phyloP scores from a whole-genome alignment of 2,329 filamentous ascomycete genomes.

The Aspergillus brasiliensis region DNA sequence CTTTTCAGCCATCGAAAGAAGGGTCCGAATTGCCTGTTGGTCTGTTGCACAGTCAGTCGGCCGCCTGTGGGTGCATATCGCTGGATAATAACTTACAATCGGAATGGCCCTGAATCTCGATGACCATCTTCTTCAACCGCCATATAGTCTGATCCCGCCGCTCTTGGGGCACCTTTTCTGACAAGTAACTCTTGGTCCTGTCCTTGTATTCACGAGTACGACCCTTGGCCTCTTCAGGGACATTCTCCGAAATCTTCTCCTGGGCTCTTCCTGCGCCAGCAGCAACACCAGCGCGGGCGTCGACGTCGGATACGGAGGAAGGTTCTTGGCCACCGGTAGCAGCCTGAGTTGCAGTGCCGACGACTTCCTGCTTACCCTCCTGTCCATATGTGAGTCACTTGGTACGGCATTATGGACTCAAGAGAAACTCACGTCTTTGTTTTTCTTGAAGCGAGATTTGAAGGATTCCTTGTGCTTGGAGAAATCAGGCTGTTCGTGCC shows the following conservation, averaged over 20 bases:
- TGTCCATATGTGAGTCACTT: neutral
- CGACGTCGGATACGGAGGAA: conserved; percentile 55
- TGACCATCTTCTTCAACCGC: conserved; percentile 95
- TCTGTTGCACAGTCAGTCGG: conserved; percentile 48
- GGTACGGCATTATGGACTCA: neutral
- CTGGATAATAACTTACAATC: conserved; percentile 63
- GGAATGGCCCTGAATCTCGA: conserved; percentile 92
- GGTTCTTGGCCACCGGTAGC: conserved; percentile 52
- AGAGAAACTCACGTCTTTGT: conserved; percentile 52
- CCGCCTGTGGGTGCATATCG: neutral
- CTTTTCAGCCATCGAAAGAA: conserved; percentile 79
- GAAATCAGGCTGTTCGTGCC: conserved; percentile 83
- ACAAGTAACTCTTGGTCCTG: conserved; percentile 71
- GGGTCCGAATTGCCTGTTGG: conserved; percentile 83
- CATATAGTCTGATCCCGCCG: conserved; percentile 89
- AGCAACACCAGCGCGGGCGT: conserved; percentile 49
- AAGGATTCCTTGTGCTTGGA: conserved; percentile 68
- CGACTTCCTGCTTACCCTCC: conserved; percentile 53
- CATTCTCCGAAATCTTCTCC: conserved; percentile 62
- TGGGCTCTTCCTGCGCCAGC: conserved; percentile 42
- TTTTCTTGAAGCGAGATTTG: conserved; percentile 61
- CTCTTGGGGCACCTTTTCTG: conserved; percentile 86
- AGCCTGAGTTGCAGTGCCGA: conserved; percentile 55
- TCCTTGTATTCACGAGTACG: conserved; percentile 40
- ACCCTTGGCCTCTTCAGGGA: conserved; percentile 61